A percentile compares a stretch with the other conserved stretches of the same genome.
Conservation (phyloP, 169 alveolate species). For the Plasmodium berghei region DNA sequence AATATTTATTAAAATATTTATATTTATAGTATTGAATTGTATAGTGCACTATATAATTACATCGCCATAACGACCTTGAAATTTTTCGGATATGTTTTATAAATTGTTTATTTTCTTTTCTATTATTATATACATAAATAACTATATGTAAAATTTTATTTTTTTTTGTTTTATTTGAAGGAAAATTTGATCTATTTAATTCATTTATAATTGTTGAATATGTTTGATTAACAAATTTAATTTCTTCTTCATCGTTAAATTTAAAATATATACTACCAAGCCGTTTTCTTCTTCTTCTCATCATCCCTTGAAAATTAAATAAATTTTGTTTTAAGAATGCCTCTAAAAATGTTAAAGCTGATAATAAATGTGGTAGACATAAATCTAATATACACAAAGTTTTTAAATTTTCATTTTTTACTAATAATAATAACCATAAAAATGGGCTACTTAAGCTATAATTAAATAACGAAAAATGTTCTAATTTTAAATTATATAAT, state of each 20-base stretch:
- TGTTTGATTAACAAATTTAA: conserved; percentile 25
- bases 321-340: conserved; percentile 50
- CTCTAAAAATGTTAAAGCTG: conserved; percentile 59
- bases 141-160: conserved; percentile 52
- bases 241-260: conserved; percentile 63
- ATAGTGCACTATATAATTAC: conserved; percentile 51
- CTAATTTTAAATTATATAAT: conserved; percentile 36
- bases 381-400: conserved; percentile 44
- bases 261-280: conserved; percentile 41
- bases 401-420: conserved; percentile 33
- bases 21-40: conserved; percentile 60
- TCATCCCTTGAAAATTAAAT: conserved; percentile 70
- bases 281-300: conserved; percentile 71
- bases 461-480: conserved; percentile 55
- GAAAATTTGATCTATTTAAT: conserved; percentile 5
- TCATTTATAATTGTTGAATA: conserved; percentile 38
- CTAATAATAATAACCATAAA: conserved; percentile 48
- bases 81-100: conserved; percentile 56
- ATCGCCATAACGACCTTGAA: conserved; percentile 65
- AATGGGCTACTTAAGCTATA: conserved; percentile 62
- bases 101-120: conserved; percentile 55
- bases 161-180: background rate
- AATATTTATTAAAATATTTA: conserved; percentile 49
- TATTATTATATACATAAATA: conserved; percentile 61
- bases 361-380: conserved; percentile 43